Evolutionary conservation across 139 green algal species (phyloP).

Genomic region (Coelastrella sp.): DNA sequence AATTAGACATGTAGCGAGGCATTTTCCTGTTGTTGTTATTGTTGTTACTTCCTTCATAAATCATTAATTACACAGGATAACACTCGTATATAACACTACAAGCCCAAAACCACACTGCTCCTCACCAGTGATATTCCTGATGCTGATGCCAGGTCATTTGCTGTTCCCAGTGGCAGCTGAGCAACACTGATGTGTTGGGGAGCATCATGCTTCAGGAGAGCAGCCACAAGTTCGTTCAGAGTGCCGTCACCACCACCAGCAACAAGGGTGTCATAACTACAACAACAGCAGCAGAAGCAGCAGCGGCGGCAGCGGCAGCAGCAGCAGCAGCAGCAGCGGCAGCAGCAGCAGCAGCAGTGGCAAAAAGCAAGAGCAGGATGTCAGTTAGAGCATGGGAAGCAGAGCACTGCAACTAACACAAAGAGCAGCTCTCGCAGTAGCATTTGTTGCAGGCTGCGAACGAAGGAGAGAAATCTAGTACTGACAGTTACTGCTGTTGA

Average conservation of each 20-base stretch:
- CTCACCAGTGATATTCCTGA: constrained; percentile 57
- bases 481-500: no score
- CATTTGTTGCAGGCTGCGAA: no score
- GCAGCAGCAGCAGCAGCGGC: background rate
- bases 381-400: no score
- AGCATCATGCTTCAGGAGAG: constrained; percentile 47
- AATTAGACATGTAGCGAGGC: no score
- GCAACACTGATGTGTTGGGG: constrained; percentile 43
- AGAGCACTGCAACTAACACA: no score
- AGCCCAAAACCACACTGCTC: background rate
- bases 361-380: background rate
- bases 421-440: no score
- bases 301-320: background rate
- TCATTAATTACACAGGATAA: no score
- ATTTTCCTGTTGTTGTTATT: no score
- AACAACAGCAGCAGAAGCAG: background rate
- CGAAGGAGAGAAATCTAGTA: no score
- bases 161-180: constrained; percentile 61
- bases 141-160: constrained; percentile 64
- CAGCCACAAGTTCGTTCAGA: constrained; percentile 59
- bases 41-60: no score
- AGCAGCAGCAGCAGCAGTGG: background rate
- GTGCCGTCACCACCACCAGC: constrained; percentile 65
- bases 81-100: background rate
- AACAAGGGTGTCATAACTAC: constrained; percentile 57